Evolutionary conservation across 129 eudicot species (phyloP).

Genomic region (Chrysanthemum lavandulifolium): DNA sequence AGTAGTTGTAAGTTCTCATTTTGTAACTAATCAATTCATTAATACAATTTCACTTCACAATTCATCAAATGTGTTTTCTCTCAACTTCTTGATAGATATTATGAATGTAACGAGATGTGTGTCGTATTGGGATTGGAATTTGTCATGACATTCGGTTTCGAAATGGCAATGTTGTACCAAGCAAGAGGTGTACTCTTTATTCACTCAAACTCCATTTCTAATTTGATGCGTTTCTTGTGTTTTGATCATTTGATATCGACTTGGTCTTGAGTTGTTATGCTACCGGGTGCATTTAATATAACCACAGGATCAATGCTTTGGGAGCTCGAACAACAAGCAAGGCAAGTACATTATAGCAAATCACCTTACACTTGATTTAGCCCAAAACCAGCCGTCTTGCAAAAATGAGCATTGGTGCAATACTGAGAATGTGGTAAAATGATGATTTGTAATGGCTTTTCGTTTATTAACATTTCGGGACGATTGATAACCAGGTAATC

Average conservation of each 20-base stretch:
- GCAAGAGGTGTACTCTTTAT: neutral
- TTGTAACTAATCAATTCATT: too few species aligned
- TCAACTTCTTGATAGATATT: too few species aligned
- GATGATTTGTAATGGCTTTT: neutral
- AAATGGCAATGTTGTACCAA: slow-evolving; percentile 8
- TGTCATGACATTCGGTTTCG: slow-evolving; percentile 31
- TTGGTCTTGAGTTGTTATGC: neutral
- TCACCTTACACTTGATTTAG: too few species aligned
- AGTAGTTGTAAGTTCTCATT: too few species aligned
- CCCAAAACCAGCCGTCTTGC: neutral
- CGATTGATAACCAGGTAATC: slow-evolving; percentile 7
- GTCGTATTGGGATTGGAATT: slow-evolving; percentile 45
- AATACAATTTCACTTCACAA: too few species aligned
- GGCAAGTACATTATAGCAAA: too few species aligned
- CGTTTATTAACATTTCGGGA: neutral
- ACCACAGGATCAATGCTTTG: slow-evolving; percentile 1
- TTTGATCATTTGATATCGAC: neutral
- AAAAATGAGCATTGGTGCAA: neutral
- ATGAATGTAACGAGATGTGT: slow-evolving; percentile 32
- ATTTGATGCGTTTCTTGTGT: neutral
- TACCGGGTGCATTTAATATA: neutral
- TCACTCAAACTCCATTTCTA: neutral
- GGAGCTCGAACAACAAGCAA: slow-evolving; percentile 1
- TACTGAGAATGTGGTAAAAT: neutral
- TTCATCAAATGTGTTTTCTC: too few species aligned